Evolutionary conservation across 164 flowering plant species (phyloP).

Genomic region (Sedum album): DNA sequence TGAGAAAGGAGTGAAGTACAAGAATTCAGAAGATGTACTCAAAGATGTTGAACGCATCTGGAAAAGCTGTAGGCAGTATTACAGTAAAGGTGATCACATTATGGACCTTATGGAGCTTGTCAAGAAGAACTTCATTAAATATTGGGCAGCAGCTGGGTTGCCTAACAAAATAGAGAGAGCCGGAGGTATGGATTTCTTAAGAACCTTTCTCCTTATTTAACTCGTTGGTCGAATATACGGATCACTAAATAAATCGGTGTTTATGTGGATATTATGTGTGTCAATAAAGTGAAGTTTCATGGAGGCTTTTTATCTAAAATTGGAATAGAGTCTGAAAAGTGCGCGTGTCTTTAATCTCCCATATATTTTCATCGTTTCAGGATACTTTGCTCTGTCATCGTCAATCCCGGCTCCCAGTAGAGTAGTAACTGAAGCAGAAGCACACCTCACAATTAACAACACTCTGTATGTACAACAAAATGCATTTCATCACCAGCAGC

Average conservation of each 20-base stretch:
- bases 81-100: constrained; percentile 89
- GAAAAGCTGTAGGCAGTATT: constrained; percentile 82
- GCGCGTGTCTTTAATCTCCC: not conserved
- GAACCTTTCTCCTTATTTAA: not conserved
- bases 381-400: not conserved
- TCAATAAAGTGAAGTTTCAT: not conserved
- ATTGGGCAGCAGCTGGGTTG: constrained; percentile 82
- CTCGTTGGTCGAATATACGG: too few relatives aligned
- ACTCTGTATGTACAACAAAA: not conserved
- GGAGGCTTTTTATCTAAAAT: not conserved
- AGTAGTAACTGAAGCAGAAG: not conserved
- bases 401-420: not conserved
- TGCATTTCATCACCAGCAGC: constrained; percentile 3
- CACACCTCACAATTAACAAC: not conserved
- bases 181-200: not conserved
- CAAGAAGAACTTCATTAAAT: constrained; percentile 80
- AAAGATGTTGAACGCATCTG: constrained; percentile 91
- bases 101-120: constrained; percentile 90
- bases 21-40: constrained; percentile 70
- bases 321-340: not conserved
- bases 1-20: constrained; percentile 64
- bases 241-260: too few relatives aligned
- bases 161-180: constrained; percentile 27
- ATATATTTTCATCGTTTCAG: not conserved
- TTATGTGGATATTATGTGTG: not conserved